phyloP scores from a whole-genome alignment of 306 rosid genomes.

The Ammopiptanthus mongolicus region DNA sequence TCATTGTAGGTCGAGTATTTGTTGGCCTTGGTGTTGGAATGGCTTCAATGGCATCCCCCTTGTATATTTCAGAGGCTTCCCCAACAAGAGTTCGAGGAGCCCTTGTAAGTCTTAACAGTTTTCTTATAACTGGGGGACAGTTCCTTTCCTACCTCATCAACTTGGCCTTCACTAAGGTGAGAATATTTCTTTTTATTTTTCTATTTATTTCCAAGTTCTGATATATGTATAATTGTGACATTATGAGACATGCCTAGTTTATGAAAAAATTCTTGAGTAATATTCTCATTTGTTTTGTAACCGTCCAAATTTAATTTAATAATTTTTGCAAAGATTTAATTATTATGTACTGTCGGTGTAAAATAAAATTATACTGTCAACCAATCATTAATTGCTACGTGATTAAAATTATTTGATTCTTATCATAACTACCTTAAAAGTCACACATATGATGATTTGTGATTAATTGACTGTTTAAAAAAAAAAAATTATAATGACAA shows the following conservation, averaged over 20 bases:
- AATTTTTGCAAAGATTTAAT: too few relatives aligned
- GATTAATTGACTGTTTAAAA: too few relatives aligned
- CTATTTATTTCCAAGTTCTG: neutral
- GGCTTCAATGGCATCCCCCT: slow-evolving; percentile 70
- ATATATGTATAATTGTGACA: neutral
- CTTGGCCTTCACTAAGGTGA: slow-evolving; percentile 57
- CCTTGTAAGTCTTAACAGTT: slow-evolving; percentile 58
- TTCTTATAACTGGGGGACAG: slow-evolving; percentile 71
- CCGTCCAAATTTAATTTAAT: too few relatives aligned
- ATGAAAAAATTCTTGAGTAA: neutral
- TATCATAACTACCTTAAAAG: too few relatives aligned
- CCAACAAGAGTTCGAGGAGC: slow-evolving; percentile 67
- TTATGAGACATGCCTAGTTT: neutral
- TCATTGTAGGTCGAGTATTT: slow-evolving; percentile 42
- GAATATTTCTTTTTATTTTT: neutral
- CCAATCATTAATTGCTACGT: too few relatives aligned
- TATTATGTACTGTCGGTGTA: too few relatives aligned
- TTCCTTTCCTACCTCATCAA: slow-evolving; percentile 66
- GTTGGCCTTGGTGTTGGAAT: slow-evolving; percentile 68
- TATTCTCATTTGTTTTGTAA: too few relatives aligned
- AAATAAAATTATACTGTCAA: too few relatives aligned
- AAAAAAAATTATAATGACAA: too few relatives aligned
- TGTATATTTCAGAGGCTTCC: slow-evolving; percentile 68
- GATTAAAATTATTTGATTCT: too few relatives aligned
- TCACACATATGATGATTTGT: too few relatives aligned